phyloP scores from a whole-genome alignment of 2,329 filamentous ascomycete genomes.

The Beauveria sp. region DNA sequence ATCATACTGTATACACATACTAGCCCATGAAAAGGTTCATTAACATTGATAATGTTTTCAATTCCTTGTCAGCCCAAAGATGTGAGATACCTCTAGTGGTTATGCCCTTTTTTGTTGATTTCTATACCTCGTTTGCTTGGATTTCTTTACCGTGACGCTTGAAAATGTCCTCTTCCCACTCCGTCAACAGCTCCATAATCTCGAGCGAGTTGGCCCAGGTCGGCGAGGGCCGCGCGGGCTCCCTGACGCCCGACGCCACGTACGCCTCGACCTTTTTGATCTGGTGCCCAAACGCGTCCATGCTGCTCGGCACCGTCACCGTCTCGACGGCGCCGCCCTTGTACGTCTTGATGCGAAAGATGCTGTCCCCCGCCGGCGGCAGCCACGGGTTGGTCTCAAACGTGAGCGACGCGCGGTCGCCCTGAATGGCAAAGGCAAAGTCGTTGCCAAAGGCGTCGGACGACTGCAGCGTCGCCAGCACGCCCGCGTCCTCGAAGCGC shows the following conservation, averaged over 20 bases:
- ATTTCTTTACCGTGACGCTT: constrained; percentile 5
- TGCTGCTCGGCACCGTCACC: constrained; percentile 15
- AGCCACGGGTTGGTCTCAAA: constrained; percentile 23
- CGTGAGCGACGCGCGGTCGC: constrained; percentile 17
- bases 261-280: constrained; percentile 19
- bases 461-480: constrained; percentile 20
- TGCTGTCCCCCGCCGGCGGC: constrained; percentile 18
- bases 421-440: constrained; percentile 18
- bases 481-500: constrained; percentile 17
- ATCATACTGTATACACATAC: background rate
- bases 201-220: constrained; percentile 19
- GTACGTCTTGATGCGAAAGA: constrained; percentile 19
- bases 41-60: background rate
- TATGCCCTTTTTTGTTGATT: background rate
- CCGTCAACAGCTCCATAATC: constrained; percentile 20
- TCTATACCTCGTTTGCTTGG: background rate
- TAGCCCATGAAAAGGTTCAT: background rate
- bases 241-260: constrained; percentile 14
- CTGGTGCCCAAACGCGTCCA: constrained; percentile 20
- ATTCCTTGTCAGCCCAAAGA: background rate
- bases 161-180: constrained; percentile 18
- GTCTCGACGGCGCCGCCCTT: constrained; percentile 14
- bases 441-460: constrained; percentile 21
- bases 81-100: background rate
- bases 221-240: constrained; percentile 18